phyloP scores from a whole-genome alignment of 108 stramenopile genomes.

The Conticribra guillardii region DNA sequence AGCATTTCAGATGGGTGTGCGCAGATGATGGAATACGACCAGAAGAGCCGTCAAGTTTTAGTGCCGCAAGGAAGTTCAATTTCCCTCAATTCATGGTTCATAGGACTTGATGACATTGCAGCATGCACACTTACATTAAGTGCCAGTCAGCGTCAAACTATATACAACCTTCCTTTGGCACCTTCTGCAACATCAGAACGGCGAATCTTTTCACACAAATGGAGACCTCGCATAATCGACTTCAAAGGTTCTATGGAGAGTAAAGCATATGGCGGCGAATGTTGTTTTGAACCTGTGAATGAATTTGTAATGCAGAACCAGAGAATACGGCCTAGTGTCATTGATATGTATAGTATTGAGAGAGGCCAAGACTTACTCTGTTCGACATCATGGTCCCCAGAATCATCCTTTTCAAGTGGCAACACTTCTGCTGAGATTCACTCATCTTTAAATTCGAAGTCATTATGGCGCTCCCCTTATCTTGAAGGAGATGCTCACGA shows the following conservation, averaged over 20 bases:
- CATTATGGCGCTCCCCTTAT: conserved; percentile 72
- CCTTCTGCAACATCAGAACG: conserved; percentile 15
- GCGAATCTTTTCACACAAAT: conserved; percentile 5
- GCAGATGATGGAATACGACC: background rate
- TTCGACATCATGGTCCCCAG: conserved; percentile 71
- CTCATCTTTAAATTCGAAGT: background rate
- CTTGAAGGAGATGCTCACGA: conserved; percentile 76
- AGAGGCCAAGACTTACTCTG: conserved; percentile 76
- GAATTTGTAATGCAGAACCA: conserved; percentile 84
- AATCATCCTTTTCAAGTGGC: background rate
- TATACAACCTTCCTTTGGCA: conserved; percentile 18
- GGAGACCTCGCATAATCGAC: too few species aligned
- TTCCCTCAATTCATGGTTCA: conserved; percentile 6
- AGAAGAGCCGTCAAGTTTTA: background rate
- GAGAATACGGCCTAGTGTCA: conserved; percentile 55
- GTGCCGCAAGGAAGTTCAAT: conserved; percentile 4
- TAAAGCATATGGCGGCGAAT: too few species aligned
- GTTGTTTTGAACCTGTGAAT: conserved; percentile 76
- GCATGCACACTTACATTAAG: conserved; percentile 8
- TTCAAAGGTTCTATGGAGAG: too few species aligned
- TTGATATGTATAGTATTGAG: conserved; percentile 63
- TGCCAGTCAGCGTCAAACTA: background rate
- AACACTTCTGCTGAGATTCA: background rate
- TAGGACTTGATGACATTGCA: background rate
- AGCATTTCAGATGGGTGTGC: background rate